These are phyloP conservation scores for Alternaria incomplexa DNA, from an alignment of 2,329 filamentous ascomycete genomes.

Conservation along the genomic window DNA sequence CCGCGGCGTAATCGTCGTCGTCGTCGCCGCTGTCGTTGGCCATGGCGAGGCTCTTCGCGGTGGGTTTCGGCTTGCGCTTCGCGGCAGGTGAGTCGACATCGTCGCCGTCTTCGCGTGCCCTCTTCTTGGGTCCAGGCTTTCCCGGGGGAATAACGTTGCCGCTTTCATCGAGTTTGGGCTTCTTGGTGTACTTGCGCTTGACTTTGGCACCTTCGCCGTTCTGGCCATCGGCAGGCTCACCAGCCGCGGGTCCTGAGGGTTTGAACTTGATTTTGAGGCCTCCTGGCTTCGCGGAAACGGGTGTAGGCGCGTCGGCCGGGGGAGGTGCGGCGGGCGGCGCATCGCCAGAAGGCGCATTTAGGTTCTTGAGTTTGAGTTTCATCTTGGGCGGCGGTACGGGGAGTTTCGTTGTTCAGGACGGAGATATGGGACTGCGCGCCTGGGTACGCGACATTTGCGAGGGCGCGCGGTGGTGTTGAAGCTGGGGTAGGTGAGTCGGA, in stretches of 20 bases:
- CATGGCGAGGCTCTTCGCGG: constrained; percentile 39
- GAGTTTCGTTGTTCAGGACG: neutral
- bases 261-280: constrained; percentile 45
- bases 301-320: constrained; percentile 18
- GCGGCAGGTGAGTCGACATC: constrained; percentile 31
- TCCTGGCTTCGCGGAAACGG: constrained; percentile 18
- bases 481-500: constrained; percentile 6
- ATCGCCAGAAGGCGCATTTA: constrained; percentile 23
- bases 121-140: constrained; percentile 43
- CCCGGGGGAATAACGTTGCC: constrained; percentile 29
- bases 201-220: constrained; percentile 46
- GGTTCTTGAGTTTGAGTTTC: constrained; percentile 44
- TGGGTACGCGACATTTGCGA: constrained; percentile 17
- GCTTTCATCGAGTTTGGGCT: constrained; percentile 43
- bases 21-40: constrained; percentile 34
- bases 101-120: constrained; percentile 45
- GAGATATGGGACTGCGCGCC: constrained; percentile 8
- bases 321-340: constrained; percentile 29
- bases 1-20: constrained; percentile 28
- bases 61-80: constrained; percentile 47
- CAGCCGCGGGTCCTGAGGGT: constrained; percentile 20
- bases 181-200: constrained; percentile 54
- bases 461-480: neutral
- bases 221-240: constrained; percentile 32
- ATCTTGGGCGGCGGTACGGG: constrained; percentile 19